Percentiles rank a stretch among this genome's conserved stretches.
Evolutionary conservation across 2,329 filamentous ascomycete species (phyloP).

Genomic region (Exophiala xenobiotica): DNA sequence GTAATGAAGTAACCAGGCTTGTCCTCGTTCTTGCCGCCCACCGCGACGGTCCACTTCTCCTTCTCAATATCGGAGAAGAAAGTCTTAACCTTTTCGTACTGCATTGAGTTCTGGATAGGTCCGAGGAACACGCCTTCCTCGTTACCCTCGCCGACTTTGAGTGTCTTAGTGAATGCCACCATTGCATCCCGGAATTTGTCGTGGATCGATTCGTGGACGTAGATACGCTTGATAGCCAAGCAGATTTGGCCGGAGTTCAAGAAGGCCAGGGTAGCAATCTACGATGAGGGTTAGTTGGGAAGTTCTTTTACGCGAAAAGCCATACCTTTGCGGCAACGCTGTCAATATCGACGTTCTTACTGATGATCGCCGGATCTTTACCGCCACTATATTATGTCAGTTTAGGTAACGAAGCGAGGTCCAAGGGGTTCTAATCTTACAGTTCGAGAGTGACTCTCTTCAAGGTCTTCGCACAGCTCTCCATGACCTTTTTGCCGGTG

Average conservation of each 20-base stretch:
- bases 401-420: not conserved
- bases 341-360: slow-evolving; percentile 57
- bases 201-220: slow-evolving; percentile 58
- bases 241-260: slow-evolving; percentile 61
- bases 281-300: not conserved
- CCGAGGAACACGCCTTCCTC: slow-evolving; percentile 54
- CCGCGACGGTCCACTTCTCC: slow-evolving; percentile 55
- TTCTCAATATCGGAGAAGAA: slow-evolving; percentile 58
- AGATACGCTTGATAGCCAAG: slow-evolving; percentile 56
- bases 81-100: slow-evolving; percentile 60
- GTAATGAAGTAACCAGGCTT: slow-evolving; percentile 54
- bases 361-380: slow-evolving; percentile 62
- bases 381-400: slow-evolving; percentile 44
- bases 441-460: slow-evolving; percentile 64
- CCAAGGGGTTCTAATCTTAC: slow-evolving; percentile 16
- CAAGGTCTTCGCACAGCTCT: slow-evolving; percentile 55
- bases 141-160: slow-evolving; percentile 36
- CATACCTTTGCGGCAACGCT: slow-evolving; percentile 47
- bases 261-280: slow-evolving; percentile 51
- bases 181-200: slow-evolving; percentile 49
- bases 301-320: not conserved
- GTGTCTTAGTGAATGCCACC: slow-evolving; percentile 41
- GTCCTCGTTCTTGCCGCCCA: slow-evolving; percentile 47
- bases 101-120: slow-evolving; percentile 65
- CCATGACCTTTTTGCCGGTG: slow-evolving; percentile 63